Conservation (phyloP, 139 green algal species). For the Chlorella sp. region DNA sequence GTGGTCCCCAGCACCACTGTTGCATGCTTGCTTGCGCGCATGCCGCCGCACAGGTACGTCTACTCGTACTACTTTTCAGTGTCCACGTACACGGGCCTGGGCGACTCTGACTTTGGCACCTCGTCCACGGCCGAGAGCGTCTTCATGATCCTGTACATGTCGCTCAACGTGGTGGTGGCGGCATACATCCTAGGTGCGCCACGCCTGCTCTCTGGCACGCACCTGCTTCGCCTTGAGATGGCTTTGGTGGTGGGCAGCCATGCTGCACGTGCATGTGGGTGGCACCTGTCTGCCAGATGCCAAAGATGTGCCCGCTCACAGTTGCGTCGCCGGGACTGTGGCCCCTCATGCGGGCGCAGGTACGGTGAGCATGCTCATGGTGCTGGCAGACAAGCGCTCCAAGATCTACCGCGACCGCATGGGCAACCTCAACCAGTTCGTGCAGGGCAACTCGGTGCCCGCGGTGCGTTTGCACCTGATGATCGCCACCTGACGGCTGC, state of each 20-base stretch:
- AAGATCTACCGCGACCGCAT: conserved; percentile 24
- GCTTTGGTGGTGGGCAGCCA: too few relatives aligned
- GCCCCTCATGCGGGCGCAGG: too few relatives aligned
- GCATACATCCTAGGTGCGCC: conserved; percentile 18
- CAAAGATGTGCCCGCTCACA: too few relatives aligned
- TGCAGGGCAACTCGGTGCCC: conserved; percentile 13
- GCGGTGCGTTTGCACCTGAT: conserved; percentile 3
- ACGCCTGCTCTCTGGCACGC: too few relatives aligned
- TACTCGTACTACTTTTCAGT: neutral
- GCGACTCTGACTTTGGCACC: conserved; percentile 2
- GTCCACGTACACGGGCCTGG: neutral
- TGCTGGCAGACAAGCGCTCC: conserved; percentile 26
- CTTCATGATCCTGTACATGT: neutral
- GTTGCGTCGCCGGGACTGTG: too few relatives aligned
- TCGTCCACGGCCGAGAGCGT: neutral
- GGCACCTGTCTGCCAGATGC: too few relatives aligned
- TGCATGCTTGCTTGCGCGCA: neutral
- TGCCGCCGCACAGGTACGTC: neutral
- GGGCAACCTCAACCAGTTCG: conserved; percentile 15
- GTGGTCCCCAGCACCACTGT: too few relatives aligned
- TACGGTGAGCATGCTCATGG: conserved; percentile 31
- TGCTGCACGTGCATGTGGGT: too few relatives aligned
- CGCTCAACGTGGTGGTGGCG: conserved; percentile 19
- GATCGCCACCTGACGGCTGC: neutral
- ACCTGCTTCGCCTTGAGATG: too few relatives aligned